Conservation (phyloP, 179 eudicot genomes). For the Gypsophila paniculata region DNA sequence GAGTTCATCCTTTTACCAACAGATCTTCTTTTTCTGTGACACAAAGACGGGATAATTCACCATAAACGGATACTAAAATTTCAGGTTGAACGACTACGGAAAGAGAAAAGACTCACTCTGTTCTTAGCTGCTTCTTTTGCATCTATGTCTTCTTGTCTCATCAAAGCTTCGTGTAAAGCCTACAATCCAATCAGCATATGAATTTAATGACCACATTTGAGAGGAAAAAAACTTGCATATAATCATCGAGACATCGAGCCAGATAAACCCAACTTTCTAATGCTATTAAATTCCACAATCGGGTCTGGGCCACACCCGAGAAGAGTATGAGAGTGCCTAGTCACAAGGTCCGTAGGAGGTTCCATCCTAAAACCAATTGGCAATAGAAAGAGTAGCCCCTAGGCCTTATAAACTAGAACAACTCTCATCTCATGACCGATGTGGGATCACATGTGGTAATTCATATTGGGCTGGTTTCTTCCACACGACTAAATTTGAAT, state of each 20-base stretch:
- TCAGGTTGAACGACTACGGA: not conserved
- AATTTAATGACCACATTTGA: not conserved
- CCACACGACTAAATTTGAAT: not conserved
- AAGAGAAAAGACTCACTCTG: slow-evolving; percentile 42
- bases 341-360: too few species aligned
- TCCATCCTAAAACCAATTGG: too few species aligned
- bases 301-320: too few species aligned
- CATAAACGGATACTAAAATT: not conserved
- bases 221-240: not conserved
- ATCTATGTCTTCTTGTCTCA: slow-evolving; percentile 83
- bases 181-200: slow-evolving; percentile 22
- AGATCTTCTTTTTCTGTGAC: slow-evolving; percentile 61
- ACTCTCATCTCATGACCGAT: too few species aligned
- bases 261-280: not conserved
- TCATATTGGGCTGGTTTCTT: too few species aligned
- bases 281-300: too few species aligned
- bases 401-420: too few species aligned
- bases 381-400: too few species aligned
- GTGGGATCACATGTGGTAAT: too few species aligned
- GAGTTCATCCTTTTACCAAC: slow-evolving; percentile 40
- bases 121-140: slow-evolving; percentile 50
- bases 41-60: not conserved
- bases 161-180: slow-evolving; percentile 80
- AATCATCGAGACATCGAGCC: not conserved
- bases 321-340: too few species aligned